Evolutionary conservation across 495 filamentous ascomycete genomes (phyloP), one percentile per base, ranked within the genome.

Genomic region (Talaromyces thailandensis): DNA sequence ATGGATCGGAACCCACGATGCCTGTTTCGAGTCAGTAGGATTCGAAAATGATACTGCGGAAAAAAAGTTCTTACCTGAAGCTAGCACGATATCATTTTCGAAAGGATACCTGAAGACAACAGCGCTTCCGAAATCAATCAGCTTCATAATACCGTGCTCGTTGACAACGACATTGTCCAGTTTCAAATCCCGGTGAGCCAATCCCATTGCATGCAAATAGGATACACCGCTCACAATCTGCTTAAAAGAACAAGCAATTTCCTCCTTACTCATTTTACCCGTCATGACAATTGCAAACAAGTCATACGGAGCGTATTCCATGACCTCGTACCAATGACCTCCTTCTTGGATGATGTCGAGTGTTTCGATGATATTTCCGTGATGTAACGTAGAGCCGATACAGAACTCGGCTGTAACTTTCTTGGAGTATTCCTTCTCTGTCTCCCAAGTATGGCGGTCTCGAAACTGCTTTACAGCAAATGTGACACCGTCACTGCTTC

Each of bases 391-490:
- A 3, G 93, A 97, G 9, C 94, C 94, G 68, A 99, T 92, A 73
- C 94, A 99, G 73, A 98, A 99, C 72, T 99, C 94, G 2, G 94
- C 94, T n/a, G 95, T 99, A 60, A 99, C 88, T 69, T 99, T 99
- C 76, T 99, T 99, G 63, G 91, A 90, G 64, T 99, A 99, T 64
- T 98, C 95, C 64, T 88, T 89, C 75, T 94, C 85, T 4, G 88
- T 90, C 72, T 99, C 94, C 75, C 96, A 97, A 4, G 88, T 85
- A 76, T 99, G 93, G 35, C 93, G 86, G 58, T 93, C 86, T 32
- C 94, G 82, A 70, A 99, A 98, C 68, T 99, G 92, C 72, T 99
- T 99, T 29, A 97, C 95, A 2, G 94, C 94, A 75, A 99, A 98
- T 3, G 94, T 96, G 11, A 89, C 87, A 9, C 88, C 87, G 65